Base-by-base conservation (phyloP, 805 yeast species). In the Cyberlindnera meyerae region DNA sequence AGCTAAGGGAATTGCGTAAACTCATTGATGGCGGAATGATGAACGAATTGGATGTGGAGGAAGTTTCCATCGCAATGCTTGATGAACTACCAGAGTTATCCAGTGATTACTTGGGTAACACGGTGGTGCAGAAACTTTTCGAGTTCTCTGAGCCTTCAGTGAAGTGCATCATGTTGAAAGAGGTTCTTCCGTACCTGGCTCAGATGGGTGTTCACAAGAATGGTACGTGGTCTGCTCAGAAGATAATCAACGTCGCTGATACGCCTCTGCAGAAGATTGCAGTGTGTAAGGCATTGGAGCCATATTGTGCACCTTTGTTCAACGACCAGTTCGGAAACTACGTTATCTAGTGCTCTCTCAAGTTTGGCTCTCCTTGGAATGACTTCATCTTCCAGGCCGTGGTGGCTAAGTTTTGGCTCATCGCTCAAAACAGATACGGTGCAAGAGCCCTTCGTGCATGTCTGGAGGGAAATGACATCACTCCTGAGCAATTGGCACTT, bases 151-250 rank as follows among this genome's bases (percentile, higher is more conserved):
- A 85, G 5, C 75, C 81, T 14, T 68, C 79, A 4, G 70, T 88
- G 39, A 85, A 86, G 54, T 81, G 84, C 48, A 73, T 82, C 57
- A 82, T 93, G 86, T 70, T 93, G 38, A 76, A 82, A 51, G 75
- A 75, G 45, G 75, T 94, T 27, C 67, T 82, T 4, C 94, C 89
- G 18, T 85, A 72, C 53, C 66, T 93, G 45, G 85, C 96, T 1
- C 94, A 87, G 49, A 82, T 90, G 70, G 93, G 97, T 50, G 81
- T 87, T 38, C 98, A 93, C 64, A 93, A 93, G 55, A 93, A 93
- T 59, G 98, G 98, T 44, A 93, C 98, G 5, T 93, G 98, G 98
- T 97, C 97, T 2, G 95, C 96, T 17, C 98, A 93, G 61, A 93
- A 90, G 61, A 81, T 93, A 60, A 88, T 93, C 49, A 82, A 79